Evolutionary conservation across 345 rosid genomes (phyloP).

Genomic region (Psidium friedrichsthalianum): DNA sequence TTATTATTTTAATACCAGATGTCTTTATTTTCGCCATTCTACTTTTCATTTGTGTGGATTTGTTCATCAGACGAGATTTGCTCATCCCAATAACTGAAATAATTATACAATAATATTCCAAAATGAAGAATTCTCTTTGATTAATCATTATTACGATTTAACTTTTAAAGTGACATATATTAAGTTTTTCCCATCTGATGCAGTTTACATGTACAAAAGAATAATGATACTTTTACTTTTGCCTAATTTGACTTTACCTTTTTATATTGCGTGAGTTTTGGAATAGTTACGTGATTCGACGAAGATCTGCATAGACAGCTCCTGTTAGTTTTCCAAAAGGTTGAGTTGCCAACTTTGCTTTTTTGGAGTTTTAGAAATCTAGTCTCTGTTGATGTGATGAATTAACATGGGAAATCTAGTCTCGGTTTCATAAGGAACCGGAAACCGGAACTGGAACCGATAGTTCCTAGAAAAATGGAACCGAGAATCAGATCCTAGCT

Average conservation of each 20-base stretch:
- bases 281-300: background rate
- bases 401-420: background rate
- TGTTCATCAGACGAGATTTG: background rate
- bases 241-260: background rate
- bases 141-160: background rate
- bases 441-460: too few relatives aligned
- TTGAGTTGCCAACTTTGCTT: background rate
- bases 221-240: background rate
- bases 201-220: too few relatives aligned
- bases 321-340: background rate
- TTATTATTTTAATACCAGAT: background rate
- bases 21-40: background rate
- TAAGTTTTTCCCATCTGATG: background rate
- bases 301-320: background rate
- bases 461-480: too few relatives aligned
- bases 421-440: too few relatives aligned
- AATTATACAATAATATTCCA: background rate
- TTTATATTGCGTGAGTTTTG: background rate
- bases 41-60: background rate
- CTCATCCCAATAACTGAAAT: background rate
- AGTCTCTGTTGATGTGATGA: background rate
- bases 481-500: too few relatives aligned
- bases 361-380: background rate
- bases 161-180: background rate
- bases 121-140: background rate